Conservation (phyloP, 441 rosid genomes). For the Raphanus hybrid region DNA sequence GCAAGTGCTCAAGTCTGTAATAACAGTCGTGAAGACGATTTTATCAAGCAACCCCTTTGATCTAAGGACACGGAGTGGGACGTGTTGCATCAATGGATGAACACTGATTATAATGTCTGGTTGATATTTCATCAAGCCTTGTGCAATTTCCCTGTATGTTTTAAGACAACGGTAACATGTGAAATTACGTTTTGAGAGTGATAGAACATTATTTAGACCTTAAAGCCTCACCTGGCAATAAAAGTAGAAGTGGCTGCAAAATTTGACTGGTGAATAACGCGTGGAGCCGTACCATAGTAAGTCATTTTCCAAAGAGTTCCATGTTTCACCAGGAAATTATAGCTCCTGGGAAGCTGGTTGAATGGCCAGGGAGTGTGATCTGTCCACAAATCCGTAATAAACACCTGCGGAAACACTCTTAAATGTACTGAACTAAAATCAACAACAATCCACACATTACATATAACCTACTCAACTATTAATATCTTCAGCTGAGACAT, state of each 20-base stretch:
- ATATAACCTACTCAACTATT: not conserved
- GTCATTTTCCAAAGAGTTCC: constrained; percentile 91
- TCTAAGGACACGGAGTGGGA: constrained; percentile 91
- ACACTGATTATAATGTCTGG: constrained; percentile 94
- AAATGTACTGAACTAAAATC: constrained; percentile 38
- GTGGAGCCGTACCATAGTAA: constrained; percentile 87
- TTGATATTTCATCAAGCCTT: constrained; percentile 94
- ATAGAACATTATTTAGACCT: constrained; percentile 2
- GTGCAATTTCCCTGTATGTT: constrained; percentile 76
- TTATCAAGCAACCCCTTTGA: constrained; percentile 83
- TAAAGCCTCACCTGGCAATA: constrained; percentile 79
- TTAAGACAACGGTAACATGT: constrained; percentile 53
- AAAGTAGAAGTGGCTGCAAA: constrained; percentile 95
- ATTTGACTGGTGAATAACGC: constrained; percentile 88
- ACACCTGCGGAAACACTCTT: constrained; percentile 79
- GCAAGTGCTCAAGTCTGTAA: constrained; percentile 95
- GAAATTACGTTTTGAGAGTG: constrained; percentile 52
- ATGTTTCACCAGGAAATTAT: constrained; percentile 91
- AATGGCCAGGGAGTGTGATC: constrained; percentile 99
- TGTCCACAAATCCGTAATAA: constrained; percentile 92
- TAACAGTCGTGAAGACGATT: constrained; percentile 87
- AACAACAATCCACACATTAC: constrained; percentile 24
- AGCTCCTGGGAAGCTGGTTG: constrained; percentile 94
- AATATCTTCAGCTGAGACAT: not conserved
- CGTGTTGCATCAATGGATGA: constrained; percentile 98